Percentiles rank a stretch among this genome's conserved stretches.
Conservation (phyloP, 495 filamentous ascomycete species). For the Podospora australis region DNA sequence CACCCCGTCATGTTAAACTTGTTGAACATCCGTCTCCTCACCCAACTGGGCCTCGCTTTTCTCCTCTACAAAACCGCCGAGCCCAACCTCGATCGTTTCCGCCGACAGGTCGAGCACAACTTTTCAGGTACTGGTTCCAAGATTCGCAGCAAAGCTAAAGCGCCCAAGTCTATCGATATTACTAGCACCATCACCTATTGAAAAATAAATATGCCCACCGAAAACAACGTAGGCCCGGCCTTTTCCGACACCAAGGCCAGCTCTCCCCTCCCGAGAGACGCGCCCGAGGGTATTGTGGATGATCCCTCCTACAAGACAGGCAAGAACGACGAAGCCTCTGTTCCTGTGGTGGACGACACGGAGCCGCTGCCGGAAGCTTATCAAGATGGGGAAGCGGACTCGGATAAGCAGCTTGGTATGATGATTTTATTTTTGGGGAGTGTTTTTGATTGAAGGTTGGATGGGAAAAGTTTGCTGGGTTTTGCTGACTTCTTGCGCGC, state of each 20-base stretch:
- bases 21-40: too few species aligned
- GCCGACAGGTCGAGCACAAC: too few species aligned
- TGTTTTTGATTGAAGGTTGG: background rate
- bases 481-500: too few species aligned
- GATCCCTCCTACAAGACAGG: slow-evolving; percentile 27
- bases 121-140: too few species aligned
- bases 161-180: too few species aligned
- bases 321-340: slow-evolving; percentile 34
- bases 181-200: too few species aligned
- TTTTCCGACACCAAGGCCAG: slow-evolving; percentile 20
- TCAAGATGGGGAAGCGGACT: slow-evolving; percentile 37
- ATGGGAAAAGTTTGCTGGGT: too few species aligned
- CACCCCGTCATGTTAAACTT: too few species aligned
- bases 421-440: slow-evolving; percentile 5
- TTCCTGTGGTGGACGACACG: slow-evolving; percentile 49
- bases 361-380: slow-evolving; percentile 44
- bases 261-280: slow-evolving; percentile 10
- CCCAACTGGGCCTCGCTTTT: too few species aligned
- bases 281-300: slow-evolving; percentile 21
- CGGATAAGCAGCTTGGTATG: slow-evolving; percentile 47
- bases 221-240: slow-evolving; percentile 14
- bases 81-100: too few species aligned
- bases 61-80: too few species aligned
- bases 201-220: slow-evolving; percentile 21
- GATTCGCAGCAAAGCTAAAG: too few species aligned